Percentiles rank a stretch among this genome's conserved stretches.
Conservation (phyloP, 768 basidiomycete species). For the Lentinus brumalis region DNA sequence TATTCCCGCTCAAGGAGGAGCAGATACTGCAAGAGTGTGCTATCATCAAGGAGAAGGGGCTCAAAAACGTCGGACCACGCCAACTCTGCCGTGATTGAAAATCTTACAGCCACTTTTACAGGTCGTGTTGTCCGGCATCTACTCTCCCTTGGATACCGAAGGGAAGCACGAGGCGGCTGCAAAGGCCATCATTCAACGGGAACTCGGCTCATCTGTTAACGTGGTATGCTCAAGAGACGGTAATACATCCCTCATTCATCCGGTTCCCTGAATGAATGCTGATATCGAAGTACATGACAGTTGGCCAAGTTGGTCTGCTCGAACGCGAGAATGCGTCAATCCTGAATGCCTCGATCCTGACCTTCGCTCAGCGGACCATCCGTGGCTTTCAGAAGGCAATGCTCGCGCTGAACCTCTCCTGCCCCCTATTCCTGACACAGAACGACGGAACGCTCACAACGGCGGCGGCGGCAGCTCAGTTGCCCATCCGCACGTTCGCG, state of each 20-base stretch:
- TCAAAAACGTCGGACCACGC: conserved; percentile 22
- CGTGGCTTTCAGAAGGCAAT: conserved; percentile 54
- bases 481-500: conserved; percentile 63
- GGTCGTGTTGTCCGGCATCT: conserved; percentile 51
- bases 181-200: conserved; percentile 41
- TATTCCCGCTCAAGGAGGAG: conserved; percentile 41
- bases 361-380: conserved; percentile 59
- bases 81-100: neutral
- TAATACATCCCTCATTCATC: neutral
- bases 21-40: conserved; percentile 49
- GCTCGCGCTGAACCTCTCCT: conserved; percentile 45
- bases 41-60: conserved; percentile 35
- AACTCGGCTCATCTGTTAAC: conserved; percentile 40
- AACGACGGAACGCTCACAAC: conserved; percentile 59
- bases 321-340: conserved; percentile 72
- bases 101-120: neutral
- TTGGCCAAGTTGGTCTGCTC: conserved; percentile 59
- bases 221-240: conserved; percentile 32
- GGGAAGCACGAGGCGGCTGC: conserved; percentile 51
- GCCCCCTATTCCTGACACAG: conserved; percentile 60
- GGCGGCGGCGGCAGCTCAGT: conserved; percentile 48
- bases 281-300: conserved; percentile 26
- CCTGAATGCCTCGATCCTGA: conserved; percentile 63
- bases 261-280: neutral
- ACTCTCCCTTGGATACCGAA: conserved; percentile 48